phyloP scores from a whole-genome alignment of 495 filamentous ascomycete genomes.

The Acidomyces sp. region DNA sequence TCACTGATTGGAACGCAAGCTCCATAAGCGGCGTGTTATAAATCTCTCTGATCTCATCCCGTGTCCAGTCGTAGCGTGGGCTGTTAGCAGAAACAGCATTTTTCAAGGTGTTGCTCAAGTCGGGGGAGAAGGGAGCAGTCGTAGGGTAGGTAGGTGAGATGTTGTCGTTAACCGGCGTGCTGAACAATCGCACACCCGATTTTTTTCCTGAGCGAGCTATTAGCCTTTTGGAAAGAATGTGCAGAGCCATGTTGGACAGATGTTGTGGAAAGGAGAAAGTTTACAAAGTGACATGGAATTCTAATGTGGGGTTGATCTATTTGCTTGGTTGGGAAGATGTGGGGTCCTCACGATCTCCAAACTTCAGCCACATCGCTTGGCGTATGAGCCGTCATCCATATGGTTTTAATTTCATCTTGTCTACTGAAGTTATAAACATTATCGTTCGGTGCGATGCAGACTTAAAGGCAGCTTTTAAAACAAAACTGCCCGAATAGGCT shows the following conservation, averaged over 20 bases:
- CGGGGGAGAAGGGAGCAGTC: background rate
- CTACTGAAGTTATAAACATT: too few species aligned
- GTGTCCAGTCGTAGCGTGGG: conserved; percentile 61
- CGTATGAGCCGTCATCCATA: too few species aligned
- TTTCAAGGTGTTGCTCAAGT: conserved; percentile 1
- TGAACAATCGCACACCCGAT: conserved; percentile 8
- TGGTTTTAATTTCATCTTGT: too few species aligned
- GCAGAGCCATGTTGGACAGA: conserved; percentile 7
- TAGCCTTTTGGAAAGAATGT: conserved; percentile 2
- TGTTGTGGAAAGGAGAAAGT: too few species aligned
- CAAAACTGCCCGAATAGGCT: too few species aligned
- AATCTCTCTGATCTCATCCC: conserved; percentile 59
- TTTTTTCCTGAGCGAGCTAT: background rate
- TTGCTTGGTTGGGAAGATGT: too few species aligned
- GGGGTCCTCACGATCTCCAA: too few species aligned
- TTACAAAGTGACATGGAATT: too few species aligned
- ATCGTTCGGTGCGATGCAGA: too few species aligned
- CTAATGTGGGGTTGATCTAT: too few species aligned
- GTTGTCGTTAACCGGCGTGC: conserved; percentile 11
- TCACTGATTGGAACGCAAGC: conserved; percentile 58
- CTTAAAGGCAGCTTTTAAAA: too few species aligned
- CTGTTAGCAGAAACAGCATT: conserved; percentile 41
- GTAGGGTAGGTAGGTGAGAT: conserved; percentile 1
- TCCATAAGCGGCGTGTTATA: conserved; percentile 69
- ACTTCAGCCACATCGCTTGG: too few species aligned